Percentiles rank a stretch among this genome's conserved stretches.
These are phyloP conservation scores for Noccaea bulbosa DNA, from an alignment of 345 rosid species.

Conservation along the genomic window DNA sequence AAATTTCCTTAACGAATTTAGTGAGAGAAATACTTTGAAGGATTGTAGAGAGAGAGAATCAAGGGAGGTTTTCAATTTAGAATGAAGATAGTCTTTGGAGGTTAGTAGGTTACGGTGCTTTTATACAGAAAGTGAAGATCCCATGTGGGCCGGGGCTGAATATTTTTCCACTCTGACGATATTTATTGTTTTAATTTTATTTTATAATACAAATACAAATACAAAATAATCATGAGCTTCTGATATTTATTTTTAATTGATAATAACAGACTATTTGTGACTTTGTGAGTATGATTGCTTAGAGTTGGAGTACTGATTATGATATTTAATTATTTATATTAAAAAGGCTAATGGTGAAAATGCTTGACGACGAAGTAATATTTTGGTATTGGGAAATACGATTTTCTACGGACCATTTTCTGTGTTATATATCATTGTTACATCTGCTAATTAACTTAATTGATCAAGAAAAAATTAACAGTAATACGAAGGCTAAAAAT, in stretches of 20 bases:
- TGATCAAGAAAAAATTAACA: not conserved
- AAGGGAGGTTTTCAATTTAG: constrained; percentile 27
- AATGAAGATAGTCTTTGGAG: constrained; percentile 34
- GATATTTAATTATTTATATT: not conserved
- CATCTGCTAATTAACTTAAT: constrained; percentile 8
- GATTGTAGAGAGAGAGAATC: constrained; percentile 1
- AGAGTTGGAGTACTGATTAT: constrained; percentile 25
- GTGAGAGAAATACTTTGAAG: not conserved
- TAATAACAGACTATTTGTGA: constrained; percentile 32
- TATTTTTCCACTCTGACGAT: constrained; percentile 22
- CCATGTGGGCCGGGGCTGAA: constrained; percentile 43
- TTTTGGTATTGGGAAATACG: constrained; percentile 30
- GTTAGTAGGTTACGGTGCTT: constrained; percentile 6
- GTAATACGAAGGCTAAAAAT: not conserved
- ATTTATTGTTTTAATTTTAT: constrained; percentile 9
- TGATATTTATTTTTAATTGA: constrained; percentile 16
- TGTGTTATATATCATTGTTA: not conserved
- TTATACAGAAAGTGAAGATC: constrained; percentile 37
- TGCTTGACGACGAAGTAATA: constrained; percentile 40
- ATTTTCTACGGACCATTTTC: constrained; percentile 39
- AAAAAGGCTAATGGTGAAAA: constrained; percentile 26
- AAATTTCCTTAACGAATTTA: constrained; percentile 1
- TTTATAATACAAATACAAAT: constrained; percentile 7
- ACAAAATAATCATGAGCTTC: constrained; percentile 34
- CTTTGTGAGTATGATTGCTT: constrained; percentile 43